These are phyloP conservation scores for Dendrobium officinale DNA, from an alignment of 106 monocot genomes.

Conservation along the genomic window DNA sequence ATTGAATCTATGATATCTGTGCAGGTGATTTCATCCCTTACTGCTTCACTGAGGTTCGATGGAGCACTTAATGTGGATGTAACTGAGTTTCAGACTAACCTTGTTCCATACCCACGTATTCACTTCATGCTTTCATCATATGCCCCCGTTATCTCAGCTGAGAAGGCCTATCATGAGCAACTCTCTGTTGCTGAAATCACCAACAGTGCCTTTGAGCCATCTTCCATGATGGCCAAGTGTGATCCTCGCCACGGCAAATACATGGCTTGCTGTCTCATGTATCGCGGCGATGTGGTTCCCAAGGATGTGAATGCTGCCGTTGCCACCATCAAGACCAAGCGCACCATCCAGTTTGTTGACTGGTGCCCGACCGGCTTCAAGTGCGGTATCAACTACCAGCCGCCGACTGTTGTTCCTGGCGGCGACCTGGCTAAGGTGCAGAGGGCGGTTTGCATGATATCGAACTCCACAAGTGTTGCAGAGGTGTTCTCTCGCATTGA, in stretches of 20 bases:
- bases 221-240: conserved; percentile 51
- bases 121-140: conserved; percentile 43
- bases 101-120: conserved; percentile 54
- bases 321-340: conserved; percentile 69
- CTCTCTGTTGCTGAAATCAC: conserved; percentile 46
- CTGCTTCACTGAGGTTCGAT: conserved; percentile 34
- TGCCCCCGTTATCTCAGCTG: conserved; percentile 33
- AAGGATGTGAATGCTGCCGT: conserved; percentile 70
- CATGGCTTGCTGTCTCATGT: conserved; percentile 55
- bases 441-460: conserved; percentile 90
- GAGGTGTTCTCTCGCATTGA: conserved; percentile 83
- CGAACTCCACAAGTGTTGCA: conserved; percentile 83
- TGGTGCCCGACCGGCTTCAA: conserved; percentile 82
- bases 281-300: conserved; percentile 65
- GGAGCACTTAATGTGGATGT: conserved; percentile 36
- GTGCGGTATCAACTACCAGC: conserved; percentile 91
- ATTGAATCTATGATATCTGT: too few species aligned
- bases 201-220: conserved; percentile 36
- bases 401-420: conserved; percentile 73
- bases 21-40: conserved; percentile 25
- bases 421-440: conserved; percentile 85
- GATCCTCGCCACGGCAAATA: conserved; percentile 48
- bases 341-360: conserved; percentile 79
- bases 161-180: conserved; percentile 45
- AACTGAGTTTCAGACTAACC: conserved; percentile 38